Conservation (phyloP, 2,329 filamentous ascomycete species). For the Phoma sp. region DNA sequence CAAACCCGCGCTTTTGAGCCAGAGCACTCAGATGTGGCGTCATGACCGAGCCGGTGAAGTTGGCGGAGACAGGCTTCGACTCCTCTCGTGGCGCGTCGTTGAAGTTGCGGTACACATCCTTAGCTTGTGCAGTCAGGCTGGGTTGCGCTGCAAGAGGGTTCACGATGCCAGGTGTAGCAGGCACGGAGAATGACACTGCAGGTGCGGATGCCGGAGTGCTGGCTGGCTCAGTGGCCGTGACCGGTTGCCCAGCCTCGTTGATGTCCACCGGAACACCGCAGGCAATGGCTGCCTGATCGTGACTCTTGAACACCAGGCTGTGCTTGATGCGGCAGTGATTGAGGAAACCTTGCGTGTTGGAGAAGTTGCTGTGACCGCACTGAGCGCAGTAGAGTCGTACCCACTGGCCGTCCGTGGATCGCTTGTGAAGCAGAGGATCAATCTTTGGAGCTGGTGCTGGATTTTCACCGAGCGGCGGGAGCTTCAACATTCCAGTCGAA, state of each 20-base stretch:
- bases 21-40: slow-evolving; percentile 53
- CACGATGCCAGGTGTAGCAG: slow-evolving; percentile 42
- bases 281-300: slow-evolving; percentile 89
- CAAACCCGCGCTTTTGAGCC: slow-evolving; percentile 51
- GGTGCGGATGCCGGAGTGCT: slow-evolving; percentile 37
- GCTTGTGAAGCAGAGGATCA: slow-evolving; percentile 83
- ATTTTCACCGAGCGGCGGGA: slow-evolving; percentile 52
- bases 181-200: slow-evolving; percentile 38
- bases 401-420: slow-evolving; percentile 79
- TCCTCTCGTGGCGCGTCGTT: slow-evolving; percentile 26
- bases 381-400: slow-evolving; percentile 90
- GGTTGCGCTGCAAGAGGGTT: slow-evolving; percentile 44
- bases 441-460: slow-evolving; percentile 66
- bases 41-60: slow-evolving; percentile 49
- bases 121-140: slow-evolving; percentile 35
- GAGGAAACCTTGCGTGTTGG: slow-evolving; percentile 97
- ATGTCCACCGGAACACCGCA: slow-evolving; percentile 84
- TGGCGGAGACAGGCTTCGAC: slow-evolving; percentile 21
- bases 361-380: slow-evolving; percentile 90
- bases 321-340: slow-evolving; percentile 98
- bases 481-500: slow-evolving; percentile 59
- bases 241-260: slow-evolving; percentile 58
- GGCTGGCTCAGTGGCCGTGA: slow-evolving; percentile 42
- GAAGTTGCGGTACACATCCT: slow-evolving; percentile 43
- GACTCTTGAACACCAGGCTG: slow-evolving; percentile 90